Evolutionary conservation across 192 early-diverging fungal species (phyloP).

Genomic region (Cetraspora pellucida): DNA sequence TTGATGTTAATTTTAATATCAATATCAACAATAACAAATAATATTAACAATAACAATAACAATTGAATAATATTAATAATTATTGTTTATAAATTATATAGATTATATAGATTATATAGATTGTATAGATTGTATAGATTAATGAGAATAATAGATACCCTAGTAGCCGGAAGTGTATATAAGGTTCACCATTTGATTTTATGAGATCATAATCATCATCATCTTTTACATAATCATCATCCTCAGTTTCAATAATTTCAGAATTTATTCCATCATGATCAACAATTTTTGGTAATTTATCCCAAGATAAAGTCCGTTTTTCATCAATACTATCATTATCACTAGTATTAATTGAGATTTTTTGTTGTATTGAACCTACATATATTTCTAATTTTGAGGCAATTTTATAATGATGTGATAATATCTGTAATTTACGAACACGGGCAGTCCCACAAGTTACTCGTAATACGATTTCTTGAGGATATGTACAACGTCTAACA

Average conservation of each 20-base stretch:
- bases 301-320: slow-evolving; percentile 22
- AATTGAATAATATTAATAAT: too few relatives aligned
- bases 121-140: not conserved
- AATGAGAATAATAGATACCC: slow-evolving; percentile 36
- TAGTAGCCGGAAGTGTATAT: slow-evolving; percentile 45
- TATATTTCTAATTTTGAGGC: slow-evolving; percentile 71
- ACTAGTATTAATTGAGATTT: not conserved
- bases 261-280: slow-evolving; percentile 17
- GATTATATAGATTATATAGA: too few relatives aligned
- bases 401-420: slow-evolving; percentile 82
- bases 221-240: not conserved
- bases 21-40: too few relatives aligned
- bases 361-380: slow-evolving; percentile 50
- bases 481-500: slow-evolving; percentile 67
- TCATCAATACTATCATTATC: slow-evolving; percentile 6
- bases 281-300: slow-evolving; percentile 27
- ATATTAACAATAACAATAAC: too few relatives aligned
- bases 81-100: too few relatives aligned
- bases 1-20: too few relatives aligned
- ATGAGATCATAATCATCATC: slow-evolving; percentile 23
- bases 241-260: not conserved
- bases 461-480: slow-evolving; percentile 67
- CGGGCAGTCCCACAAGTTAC: slow-evolving; percentile 56
- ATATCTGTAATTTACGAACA: slow-evolving; percentile 67
- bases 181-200: slow-evolving; percentile 29